Evolutionary conservation across 2,329 filamentous ascomycete species (phyloP), one percentile per base, ranked within the genome.

Genomic region (Neonectria punicea): DNA sequence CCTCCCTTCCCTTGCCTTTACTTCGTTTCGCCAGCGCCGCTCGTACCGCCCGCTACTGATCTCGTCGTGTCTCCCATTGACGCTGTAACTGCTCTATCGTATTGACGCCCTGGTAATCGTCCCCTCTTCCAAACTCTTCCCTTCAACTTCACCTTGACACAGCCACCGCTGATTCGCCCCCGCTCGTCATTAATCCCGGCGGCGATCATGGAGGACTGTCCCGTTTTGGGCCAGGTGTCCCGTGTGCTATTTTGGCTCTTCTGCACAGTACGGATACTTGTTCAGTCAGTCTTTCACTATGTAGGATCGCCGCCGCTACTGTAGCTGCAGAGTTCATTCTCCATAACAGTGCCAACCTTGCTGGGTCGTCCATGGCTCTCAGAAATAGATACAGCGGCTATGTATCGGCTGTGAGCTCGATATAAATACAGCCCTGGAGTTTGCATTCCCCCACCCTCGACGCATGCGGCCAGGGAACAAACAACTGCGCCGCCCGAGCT

Each of bases 391-490:
- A 47, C 16, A 8, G 13, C 51, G 34, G 49, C 46, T 39, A 39
- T 30, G 25, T 50, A 18, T 30, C 46, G 34, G 39, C 32, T 30
- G 57, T 30, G 30, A 36, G 14, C 50, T 61, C 44, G 67, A 72
- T 66, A 69, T 72, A 68, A 64, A 61, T 66, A 68, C 55, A 67
- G 47, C 56, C 53, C 9, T 54, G 49, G 36, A 28, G 53, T 43
- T 32, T 53, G 32, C 61, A 18, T 28, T 39, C 55, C 49, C 67
- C 58, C 28, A 41, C 58, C 34, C 50, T 65, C 66, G 49, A 57
- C 61, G 61, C 65, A 61, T 65, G 59, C 59, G 59, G 66, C 46
- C 63, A 60, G 61, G 56, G 39, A 62, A 59, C 46, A 63, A 36
- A 50, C 47, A 41, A 22, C 46, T 51, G 55, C 46, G 55, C 55